Percentiles rank a stretch among this genome's conserved stretches.
Conservation (phyloP, 352 stramenopile genomes). For the Phytophthora hibernalis region DNA sequence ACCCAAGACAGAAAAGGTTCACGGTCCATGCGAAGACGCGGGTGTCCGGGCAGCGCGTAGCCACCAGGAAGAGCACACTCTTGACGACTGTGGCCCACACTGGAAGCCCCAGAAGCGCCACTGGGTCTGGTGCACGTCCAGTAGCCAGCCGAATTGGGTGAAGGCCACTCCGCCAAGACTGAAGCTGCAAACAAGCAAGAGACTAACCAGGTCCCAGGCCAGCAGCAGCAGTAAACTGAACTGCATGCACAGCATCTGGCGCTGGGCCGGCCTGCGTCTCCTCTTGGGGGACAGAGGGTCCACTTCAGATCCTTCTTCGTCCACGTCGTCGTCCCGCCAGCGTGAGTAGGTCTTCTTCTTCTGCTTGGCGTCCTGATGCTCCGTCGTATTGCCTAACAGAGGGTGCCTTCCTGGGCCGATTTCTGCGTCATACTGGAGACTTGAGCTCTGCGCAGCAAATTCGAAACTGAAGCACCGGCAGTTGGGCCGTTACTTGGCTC, state of each 20-base stretch:
- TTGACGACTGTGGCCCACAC: conserved; percentile 72
- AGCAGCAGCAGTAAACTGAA: conserved; percentile 73
- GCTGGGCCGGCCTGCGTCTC: conserved; percentile 40
- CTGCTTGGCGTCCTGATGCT: conserved; percentile 24
- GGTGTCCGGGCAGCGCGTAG: conserved; percentile 53
- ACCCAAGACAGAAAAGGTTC: conserved; percentile 59
- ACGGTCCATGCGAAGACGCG: conserved; percentile 50
- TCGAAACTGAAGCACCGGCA: conserved; percentile 25
- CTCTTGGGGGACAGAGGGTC: conserved; percentile 26
- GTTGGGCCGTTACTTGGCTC: conserved; percentile 12
- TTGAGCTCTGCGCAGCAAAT: conserved; percentile 2
- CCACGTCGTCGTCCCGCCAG: conserved; percentile 55
- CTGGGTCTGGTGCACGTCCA: conserved; percentile 45
- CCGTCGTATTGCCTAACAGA: conserved; percentile 38
- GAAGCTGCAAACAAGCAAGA: conserved; percentile 60
- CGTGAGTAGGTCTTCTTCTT: conserved; percentile 57
- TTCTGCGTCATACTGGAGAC: conserved; percentile 22
- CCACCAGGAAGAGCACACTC: conserved; percentile 63
- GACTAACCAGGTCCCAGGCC: conserved; percentile 54
- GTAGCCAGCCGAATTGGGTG: conserved; percentile 50
- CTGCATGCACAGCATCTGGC: conserved; percentile 72
- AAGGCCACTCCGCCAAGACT: conserved; percentile 57
- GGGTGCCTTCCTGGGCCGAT: conserved; percentile 40
- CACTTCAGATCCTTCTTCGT: conserved; percentile 11
- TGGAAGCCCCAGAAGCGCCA: conserved; percentile 83